Evolutionary conservation across 2,329 filamentous ascomycete genomes (phyloP).

Genomic region (Aspergillus ibericus): DNA sequence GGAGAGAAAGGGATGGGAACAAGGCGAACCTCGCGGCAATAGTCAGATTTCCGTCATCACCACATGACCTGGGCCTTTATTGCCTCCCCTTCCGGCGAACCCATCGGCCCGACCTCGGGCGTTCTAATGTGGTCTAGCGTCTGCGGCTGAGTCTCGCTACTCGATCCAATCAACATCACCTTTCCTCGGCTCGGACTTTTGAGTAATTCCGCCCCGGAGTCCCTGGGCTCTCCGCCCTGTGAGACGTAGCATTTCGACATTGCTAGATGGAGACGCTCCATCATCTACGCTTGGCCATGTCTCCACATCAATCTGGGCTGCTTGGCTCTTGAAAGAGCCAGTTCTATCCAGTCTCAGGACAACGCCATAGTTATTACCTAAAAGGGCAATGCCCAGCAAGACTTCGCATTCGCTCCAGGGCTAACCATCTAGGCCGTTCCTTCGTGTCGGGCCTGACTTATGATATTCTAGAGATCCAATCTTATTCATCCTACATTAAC

Average conservation of each 20-base stretch:
- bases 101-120: conserved; percentile 14
- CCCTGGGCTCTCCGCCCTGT: neutral
- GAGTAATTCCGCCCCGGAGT: neutral
- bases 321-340: neutral
- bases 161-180: neutral
- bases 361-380: neutral
- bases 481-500: neutral
- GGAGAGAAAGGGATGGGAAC: conserved; percentile 9
- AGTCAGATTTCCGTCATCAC: conserved; percentile 26
- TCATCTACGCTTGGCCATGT: neutral
- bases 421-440: neutral
- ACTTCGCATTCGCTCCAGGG: neutral
- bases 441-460: neutral
- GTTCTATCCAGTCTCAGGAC: neutral
- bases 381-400: neutral
- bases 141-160: neutral
- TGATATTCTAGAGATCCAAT: neutral
- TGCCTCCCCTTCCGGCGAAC: conserved; percentile 11
- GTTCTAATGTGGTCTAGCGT: conserved; percentile 5
- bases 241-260: neutral
- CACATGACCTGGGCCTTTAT: conserved; percentile 18
- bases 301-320: neutral
- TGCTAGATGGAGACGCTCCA: neutral
- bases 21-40: conserved; percentile 12
- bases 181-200: neutral